Base-by-base conservation (phyloP, 1,139 yeast genomes). In the Saccharomyces hybrid region DNA sequence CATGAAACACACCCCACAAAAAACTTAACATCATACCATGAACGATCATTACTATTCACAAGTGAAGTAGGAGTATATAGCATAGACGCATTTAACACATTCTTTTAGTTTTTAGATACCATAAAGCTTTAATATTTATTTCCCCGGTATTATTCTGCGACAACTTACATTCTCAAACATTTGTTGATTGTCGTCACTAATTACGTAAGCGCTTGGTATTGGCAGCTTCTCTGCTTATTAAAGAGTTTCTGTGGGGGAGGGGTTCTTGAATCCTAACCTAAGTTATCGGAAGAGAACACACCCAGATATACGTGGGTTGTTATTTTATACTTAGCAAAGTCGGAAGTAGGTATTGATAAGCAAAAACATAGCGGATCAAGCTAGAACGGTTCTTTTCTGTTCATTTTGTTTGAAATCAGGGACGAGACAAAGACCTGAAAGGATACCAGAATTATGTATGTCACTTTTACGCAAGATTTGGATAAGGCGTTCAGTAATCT, bases 231-330 rank as follows among this genome's bases (percentile, higher is more conserved):
- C 9, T 38, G 26, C 44, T 16, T 38, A 11, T 38, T 38, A 38
- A 38, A 38, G 44, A 38, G 44, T 38, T 38, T 38, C 44, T 38
- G 44, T 38, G 44, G 44, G 44, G 44, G 44, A 38, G 44, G 44
- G 44, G 44, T 38, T 38, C 24, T 12, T 38, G n/a, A 38, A 16
- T 38, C 44, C 5, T 9, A 38, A 38, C 21, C 4, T 19, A 19
- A 19, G 24, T 5, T 38, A 38, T 38, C 44, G 21, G 44, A 38
- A 9, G n/a, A 38, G 26, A 19, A 16, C 11, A 19, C 11, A 38
- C 24, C 9, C 24, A 38, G 12, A 16, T 38, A 28, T 16, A 38
- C n/a, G n/a, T 38, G 26, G 26, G 11, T 2, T 8, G 2, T 19
- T 16, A 24, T 24, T 38, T 11, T 38, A 19, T 16, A 38, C n/a